Conservation (phyloP, 2,329 filamentous ascomycete species). For the Plectosphaerella sp. region DNA sequence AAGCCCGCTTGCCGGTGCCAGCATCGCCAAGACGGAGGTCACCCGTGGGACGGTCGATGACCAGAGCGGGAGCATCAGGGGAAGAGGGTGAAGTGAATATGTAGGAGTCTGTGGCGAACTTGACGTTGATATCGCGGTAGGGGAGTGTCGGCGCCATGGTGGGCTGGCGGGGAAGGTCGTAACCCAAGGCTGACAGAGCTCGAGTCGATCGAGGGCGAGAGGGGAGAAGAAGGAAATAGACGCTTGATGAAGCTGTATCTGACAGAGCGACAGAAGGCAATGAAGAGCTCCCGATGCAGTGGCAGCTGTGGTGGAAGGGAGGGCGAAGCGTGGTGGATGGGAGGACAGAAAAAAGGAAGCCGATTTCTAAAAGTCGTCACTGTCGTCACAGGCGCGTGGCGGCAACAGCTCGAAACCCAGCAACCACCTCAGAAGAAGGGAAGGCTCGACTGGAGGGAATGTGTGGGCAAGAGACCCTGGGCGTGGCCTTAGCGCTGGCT, state of each 20-base stretch:
- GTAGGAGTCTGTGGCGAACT: conserved; percentile 87
- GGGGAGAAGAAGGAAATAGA: conserved; percentile 1
- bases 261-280: too few species aligned
- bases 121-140: conserved; percentile 95
- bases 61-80: conserved; percentile 78
- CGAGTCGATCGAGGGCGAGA: background rate
- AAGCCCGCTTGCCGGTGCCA: conserved; percentile 66
- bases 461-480: too few species aligned
- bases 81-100: conserved; percentile 95
- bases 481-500: too few species aligned
- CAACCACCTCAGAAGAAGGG: too few species aligned
- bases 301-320: background rate
- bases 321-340: background rate
- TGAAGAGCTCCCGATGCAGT: too few species aligned
- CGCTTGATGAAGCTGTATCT: background rate
- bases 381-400: too few species aligned
- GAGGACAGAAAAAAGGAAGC: background rate
- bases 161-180: conserved; percentile 1
- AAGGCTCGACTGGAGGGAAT: too few species aligned
- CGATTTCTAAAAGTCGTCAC: background rate
- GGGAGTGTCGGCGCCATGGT: conserved; percentile 50
- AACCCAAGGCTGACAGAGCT: background rate
- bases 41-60: conserved; percentile 88
- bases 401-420: too few species aligned
- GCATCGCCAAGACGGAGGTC: conserved; percentile 84